Evolutionary conservation across 2,329 filamentous ascomycete genomes (phyloP).

Genomic region (Sporothrix variecibatus): DNA sequence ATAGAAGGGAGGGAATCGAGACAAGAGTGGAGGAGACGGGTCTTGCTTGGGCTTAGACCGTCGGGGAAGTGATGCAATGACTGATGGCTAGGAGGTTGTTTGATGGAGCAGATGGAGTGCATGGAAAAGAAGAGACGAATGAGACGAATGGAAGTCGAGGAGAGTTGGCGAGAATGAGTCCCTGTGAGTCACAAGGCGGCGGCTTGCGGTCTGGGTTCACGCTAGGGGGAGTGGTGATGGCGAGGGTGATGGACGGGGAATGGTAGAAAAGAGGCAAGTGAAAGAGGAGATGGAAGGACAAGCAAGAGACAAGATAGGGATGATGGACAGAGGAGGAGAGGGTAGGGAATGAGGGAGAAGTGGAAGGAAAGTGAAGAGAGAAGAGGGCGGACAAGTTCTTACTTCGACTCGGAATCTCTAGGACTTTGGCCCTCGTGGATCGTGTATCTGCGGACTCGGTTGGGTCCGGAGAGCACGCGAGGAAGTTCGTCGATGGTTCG

Average conservation of each 20-base stretch:
- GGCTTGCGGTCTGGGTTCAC: conserved; percentile 13
- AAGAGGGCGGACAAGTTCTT: not conserved
- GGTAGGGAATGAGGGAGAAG: not conserved
- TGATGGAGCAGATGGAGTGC: conserved; percentile 18
- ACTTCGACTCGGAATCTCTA: conserved; percentile 22
- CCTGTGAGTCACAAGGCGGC: conserved; percentile 20
- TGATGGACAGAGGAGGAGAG: not conserved
- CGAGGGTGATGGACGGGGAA: conserved; percentile 27
- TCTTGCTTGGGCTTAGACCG: conserved; percentile 4
- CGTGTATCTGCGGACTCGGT: conserved; percentile 9
- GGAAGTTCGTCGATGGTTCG: not conserved
- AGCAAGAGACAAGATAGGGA: not conserved
- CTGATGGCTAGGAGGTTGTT: not conserved
- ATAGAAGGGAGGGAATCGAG: not conserved
- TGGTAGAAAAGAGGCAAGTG: conserved; percentile 21
- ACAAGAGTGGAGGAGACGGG: not conserved
- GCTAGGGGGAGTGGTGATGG: conserved; percentile 9
- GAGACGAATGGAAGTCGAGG: not conserved
- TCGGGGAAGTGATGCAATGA: conserved; percentile 20
- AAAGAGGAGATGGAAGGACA: not conserved
- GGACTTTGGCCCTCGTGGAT: conserved; percentile 14
- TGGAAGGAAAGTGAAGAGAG: not conserved
- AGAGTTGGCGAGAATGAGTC: not conserved
- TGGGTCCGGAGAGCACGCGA: conserved; percentile 14
- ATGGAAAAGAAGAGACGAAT: not conserved